A percentile compares a stretch with the other conserved stretches of the same genome.
Evolutionary conservation across 768 basidiomycete genomes (phyloP).

Genomic region (Tulasnella sp.): DNA sequence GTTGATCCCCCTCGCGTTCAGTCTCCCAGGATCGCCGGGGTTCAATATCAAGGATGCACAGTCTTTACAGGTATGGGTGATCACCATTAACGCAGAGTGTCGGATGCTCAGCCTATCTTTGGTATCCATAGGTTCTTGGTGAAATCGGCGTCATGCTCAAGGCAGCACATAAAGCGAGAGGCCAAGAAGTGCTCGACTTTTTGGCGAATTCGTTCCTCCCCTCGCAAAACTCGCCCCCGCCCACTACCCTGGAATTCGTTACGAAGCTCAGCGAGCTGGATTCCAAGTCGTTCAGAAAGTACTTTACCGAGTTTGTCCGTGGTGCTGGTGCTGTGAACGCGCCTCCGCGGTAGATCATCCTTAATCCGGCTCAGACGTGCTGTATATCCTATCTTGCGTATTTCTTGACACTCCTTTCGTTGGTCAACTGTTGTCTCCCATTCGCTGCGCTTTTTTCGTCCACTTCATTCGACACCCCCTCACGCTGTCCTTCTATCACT

Average conservation of each 20-base stretch:
- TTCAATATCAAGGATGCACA: conserved; percentile 88
- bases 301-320: conserved; percentile 70
- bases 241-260: conserved; percentile 64
- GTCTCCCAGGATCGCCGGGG: conserved; percentile 59
- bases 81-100: background rate
- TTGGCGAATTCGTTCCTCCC: conserved; percentile 72
- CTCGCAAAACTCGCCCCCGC: conserved; percentile 73
- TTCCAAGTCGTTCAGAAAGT: conserved; percentile 66
- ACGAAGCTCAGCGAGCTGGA: conserved; percentile 64
- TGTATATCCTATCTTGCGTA: no score
- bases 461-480: background rate
- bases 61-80: conserved; percentile 53
- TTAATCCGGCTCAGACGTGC: no score
- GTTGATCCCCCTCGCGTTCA: conserved; percentile 69
- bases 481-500: background rate
- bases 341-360: no score
- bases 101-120: background rate
- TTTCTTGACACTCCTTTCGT: no score
- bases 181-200: conserved; percentile 71
- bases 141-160: conserved; percentile 84
- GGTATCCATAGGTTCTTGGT: conserved; percentile 52
- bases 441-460: background rate
- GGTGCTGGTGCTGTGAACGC: no score
- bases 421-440: no score
- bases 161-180: conserved; percentile 59